Evolutionary conservation across 345 rosid genomes (phyloP), one percentile per base, ranked within the genome.

Genomic region (Nephelium lappaceum): DNA sequence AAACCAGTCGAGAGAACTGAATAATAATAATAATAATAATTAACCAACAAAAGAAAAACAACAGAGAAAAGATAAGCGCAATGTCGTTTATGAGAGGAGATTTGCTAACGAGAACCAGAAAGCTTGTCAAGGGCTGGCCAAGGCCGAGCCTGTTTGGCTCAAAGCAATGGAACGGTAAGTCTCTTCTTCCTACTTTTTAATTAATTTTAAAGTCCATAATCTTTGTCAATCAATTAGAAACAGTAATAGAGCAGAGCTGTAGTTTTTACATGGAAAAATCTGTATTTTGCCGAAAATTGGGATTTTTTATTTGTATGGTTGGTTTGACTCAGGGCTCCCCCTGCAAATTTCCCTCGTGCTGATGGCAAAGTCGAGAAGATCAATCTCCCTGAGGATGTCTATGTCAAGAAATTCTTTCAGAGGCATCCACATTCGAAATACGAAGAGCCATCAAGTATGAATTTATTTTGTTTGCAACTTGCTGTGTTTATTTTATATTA

Each of bases 51-150:
- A 31, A 31, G 3, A 31, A 0, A 19, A 4, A 51, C 15, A 51
- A 19, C 57, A 1, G 63, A 65, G 18, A 65, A 73, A 39, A 41
- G 55, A 27, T 8, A 25, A 71, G 80, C 81, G 81, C 60, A 53
- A 91, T 92, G 98, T 92, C 94, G 82, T 93, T 89, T 88, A 88
- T 83, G 97, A 93, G 85, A 85, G 99, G 99, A 78, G 91, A 95
- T 85, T 73, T 95, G 75, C 90, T 95, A 3, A 73, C 92, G 11
- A 91, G 83, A 83, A 87, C 92, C 75, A 89, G 92, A 79, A 95
- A 85, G 88, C 94, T 95, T 69, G 97, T 92, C 45, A 91, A 92
- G 80, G 99, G 99, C 38, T 95, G 71, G 97, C 93, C 70, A 91
- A 80, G 63, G 84, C 89, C 1, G 94, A 92, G 81, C 97, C 95